Conservation (phyloP, 495 filamentous ascomycete genomes). For the Talaromyces stipitatus region DNA sequence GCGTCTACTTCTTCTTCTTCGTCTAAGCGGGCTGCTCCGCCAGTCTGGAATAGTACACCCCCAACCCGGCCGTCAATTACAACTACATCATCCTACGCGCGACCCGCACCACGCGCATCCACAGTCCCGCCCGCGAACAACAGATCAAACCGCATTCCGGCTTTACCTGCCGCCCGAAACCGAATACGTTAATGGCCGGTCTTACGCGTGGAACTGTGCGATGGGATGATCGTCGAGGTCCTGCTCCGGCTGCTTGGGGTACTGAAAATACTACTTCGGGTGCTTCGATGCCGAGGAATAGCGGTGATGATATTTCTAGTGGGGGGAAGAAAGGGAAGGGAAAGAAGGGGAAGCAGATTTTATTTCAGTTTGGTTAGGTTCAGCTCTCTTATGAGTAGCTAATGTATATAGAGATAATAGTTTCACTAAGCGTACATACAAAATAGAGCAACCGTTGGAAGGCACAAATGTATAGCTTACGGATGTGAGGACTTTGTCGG, state of each 20-base stretch:
- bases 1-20: slow-evolving; percentile 22
- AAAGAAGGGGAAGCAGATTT: slow-evolving; percentile 73
- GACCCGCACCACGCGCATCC: slow-evolving; percentile 10
- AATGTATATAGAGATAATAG: background rate
- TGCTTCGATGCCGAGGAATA: slow-evolving; percentile 19
- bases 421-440: background rate
- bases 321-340: slow-evolving; percentile 66
- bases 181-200: slow-evolving; percentile 71
- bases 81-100: slow-evolving; percentile 13
- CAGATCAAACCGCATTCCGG: slow-evolving; percentile 63
- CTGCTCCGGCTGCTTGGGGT: slow-evolving; percentile 41
- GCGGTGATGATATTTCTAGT: slow-evolving; percentile 32
- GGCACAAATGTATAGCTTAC: slow-evolving; percentile 15
- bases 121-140: slow-evolving; percentile 18
- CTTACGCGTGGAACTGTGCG: slow-evolving; percentile 65
- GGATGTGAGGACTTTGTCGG: slow-evolving; percentile 30
- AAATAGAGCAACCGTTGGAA: no score
- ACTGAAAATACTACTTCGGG: slow-evolving; percentile 18
- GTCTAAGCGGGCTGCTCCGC: slow-evolving; percentile 17
- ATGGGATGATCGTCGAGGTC: slow-evolving; percentile 46
- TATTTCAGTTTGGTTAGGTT: slow-evolving; percentile 45
- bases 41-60: slow-evolving; percentile 18
- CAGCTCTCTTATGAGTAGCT: slow-evolving; percentile 11
- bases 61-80: slow-evolving; percentile 19
- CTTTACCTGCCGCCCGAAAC: slow-evolving; percentile 74